Percentiles rank a stretch among this genome's conserved stretches.
phyloP scores from a whole-genome alignment of 805 yeast genomes.

The Nakazawaea holstii region DNA sequence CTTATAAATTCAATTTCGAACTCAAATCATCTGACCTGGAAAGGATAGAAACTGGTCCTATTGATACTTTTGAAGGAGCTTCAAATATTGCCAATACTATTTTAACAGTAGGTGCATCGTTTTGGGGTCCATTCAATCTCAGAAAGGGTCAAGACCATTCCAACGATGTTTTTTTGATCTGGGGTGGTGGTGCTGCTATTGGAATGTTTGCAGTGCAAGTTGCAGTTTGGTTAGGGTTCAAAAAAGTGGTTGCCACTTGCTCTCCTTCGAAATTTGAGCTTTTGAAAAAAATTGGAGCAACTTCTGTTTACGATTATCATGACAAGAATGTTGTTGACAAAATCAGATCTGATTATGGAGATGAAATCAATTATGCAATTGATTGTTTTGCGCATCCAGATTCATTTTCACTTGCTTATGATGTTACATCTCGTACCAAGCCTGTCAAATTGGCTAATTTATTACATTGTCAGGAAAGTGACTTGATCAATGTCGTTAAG shows the following conservation, averaged over 20 bases:
- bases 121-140: slow-evolving; percentile 38
- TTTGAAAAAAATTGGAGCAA: slow-evolving; percentile 28
- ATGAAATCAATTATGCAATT: slow-evolving; percentile 22
- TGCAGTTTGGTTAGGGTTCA: slow-evolving; percentile 38
- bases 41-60: slow-evolving; percentile 27
- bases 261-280: slow-evolving; percentile 19
- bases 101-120: slow-evolving; percentile 44
- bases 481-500: slow-evolving; percentile 15
- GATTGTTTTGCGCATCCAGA: slow-evolving; percentile 25
- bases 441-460: slow-evolving; percentile 31
- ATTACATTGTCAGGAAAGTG: slow-evolving; percentile 21
- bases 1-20: background rate
- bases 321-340: slow-evolving; percentile 23
- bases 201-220: slow-evolving; percentile 56
- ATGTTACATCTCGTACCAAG: slow-evolving; percentile 26
- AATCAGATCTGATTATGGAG: slow-evolving; percentile 23
- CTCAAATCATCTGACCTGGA: background rate
- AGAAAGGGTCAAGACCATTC: slow-evolving; percentile 19
- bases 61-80: slow-evolving; percentile 61
- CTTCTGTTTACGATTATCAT: slow-evolving; percentile 27
- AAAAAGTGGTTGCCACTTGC: slow-evolving; percentile 26
- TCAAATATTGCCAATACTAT: slow-evolving; percentile 51
- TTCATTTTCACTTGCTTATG: slow-evolving; percentile 23
- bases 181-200: slow-evolving; percentile 65
- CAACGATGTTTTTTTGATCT: slow-evolving; percentile 39